These are phyloP conservation scores for Cryptosporidium ubiquitum DNA, from an alignment of 169 alveolate species.

Conservation along the genomic window DNA sequence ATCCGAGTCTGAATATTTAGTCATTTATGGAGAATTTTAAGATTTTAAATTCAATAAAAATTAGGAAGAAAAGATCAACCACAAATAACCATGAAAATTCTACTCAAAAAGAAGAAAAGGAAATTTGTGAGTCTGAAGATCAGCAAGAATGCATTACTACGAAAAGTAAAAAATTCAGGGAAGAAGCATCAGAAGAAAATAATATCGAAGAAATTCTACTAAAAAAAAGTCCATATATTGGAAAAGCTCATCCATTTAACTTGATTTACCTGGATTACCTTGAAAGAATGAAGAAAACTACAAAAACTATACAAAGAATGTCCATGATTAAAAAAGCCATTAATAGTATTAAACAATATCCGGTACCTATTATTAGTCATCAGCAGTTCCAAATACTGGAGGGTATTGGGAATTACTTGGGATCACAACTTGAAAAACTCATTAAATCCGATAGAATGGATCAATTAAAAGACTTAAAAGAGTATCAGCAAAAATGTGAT, in stretches of 20 bases:
- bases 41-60: slow-evolving; percentile 3
- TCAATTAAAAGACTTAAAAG: not conserved
- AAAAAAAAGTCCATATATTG: not conserved
- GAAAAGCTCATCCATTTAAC: slow-evolving; percentile 54
- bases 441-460: not conserved
- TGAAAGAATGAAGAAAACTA: slow-evolving; percentile 15
- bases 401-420: slow-evolving; percentile 63
- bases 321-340: slow-evolving; percentile 64
- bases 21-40: slow-evolving; percentile 9
- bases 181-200: not conserved
- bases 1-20: not conserved
- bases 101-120: not conserved
- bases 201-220: not conserved
- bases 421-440: slow-evolving; percentile 26
- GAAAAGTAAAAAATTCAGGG: not conserved
- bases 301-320: slow-evolving; percentile 56
- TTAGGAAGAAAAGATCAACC: not conserved
- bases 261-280: slow-evolving; percentile 39
- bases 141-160: not conserved
- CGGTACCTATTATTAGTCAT: slow-evolving; percentile 33
- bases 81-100: not conserved
- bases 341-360: slow-evolving; percentile 49
- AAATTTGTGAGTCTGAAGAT: not conserved
- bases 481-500: not conserved
- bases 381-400: slow-evolving; percentile 52